Evolutionary conservation across 2,329 filamentous ascomycete species (phyloP).

Genomic region (Beauveria caledonica): DNA sequence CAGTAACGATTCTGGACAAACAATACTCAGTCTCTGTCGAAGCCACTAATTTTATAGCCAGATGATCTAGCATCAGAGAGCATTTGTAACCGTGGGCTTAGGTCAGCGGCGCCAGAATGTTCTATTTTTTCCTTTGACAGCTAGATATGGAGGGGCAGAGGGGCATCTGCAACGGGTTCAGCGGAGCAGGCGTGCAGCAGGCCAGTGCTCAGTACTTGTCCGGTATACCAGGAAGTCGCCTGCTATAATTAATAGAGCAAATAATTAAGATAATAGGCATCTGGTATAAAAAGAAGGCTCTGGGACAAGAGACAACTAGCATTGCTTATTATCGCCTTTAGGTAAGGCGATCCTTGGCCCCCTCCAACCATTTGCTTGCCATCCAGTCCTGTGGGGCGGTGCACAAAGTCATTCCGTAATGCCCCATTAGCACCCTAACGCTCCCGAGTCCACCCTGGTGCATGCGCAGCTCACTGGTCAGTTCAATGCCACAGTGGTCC

Average conservation of each 20-base stretch:
- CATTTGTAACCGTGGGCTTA: neutral
- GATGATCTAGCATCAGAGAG: neutral
- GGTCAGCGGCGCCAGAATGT: conserved; percentile 6
- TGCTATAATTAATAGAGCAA: no score
- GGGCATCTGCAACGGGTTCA: neutral
- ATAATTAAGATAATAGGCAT: no score
- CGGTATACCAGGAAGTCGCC: no score
- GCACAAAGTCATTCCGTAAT: conserved; percentile 9
- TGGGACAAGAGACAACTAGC: neutral
- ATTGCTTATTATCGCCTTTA: no score
- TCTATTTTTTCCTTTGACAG: neutral
- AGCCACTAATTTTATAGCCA: conserved; percentile 5
- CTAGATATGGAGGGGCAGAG: neutral
- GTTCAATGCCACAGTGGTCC: no score
- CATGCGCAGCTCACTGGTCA: neutral
- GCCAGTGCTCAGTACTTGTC: no score
- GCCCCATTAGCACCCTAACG: conserved; percentile 9
- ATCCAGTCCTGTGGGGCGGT: neutral
- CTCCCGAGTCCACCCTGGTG: conserved; percentile 8
- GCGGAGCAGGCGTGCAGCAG: neutral
- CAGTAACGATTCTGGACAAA: neutral
- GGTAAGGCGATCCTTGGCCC: no score
- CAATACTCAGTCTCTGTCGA: neutral
- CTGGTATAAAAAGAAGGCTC: neutral
- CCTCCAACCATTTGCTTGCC: no score